A percentile compares a stretch with the other conserved stretches of the same genome.
Conservation (phyloP, 2,329 filamentous ascomycete species). For the Colletotrichum liriopes region DNA sequence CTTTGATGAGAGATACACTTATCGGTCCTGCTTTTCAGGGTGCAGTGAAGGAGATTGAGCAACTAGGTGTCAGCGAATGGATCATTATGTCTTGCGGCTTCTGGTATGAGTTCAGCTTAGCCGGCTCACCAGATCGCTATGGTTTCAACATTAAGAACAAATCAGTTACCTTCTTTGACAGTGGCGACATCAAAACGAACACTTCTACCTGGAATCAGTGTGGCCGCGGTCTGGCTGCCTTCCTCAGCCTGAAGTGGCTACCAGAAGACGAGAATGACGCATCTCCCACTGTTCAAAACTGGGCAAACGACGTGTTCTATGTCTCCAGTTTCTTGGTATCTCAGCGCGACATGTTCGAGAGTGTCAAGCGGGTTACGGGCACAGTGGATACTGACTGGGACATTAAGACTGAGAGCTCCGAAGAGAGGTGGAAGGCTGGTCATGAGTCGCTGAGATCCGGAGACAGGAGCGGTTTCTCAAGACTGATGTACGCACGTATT, state of each 20-base stretch:
- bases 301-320: slow-evolving; percentile 64
- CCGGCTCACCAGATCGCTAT: slow-evolving; percentile 49
- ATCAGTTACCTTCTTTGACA: slow-evolving; percentile 65
- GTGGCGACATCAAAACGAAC: slow-evolving; percentile 70
- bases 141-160: slow-evolving; percentile 66
- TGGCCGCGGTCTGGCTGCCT: slow-evolving; percentile 56
- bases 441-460: slow-evolving; percentile 60
- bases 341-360: slow-evolving; percentile 77
- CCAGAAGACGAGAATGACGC: slow-evolving; percentile 40
- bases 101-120: slow-evolving; percentile 69
- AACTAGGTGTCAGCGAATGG: slow-evolving; percentile 50
- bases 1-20: slow-evolving; percentile 14
- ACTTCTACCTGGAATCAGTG: slow-evolving; percentile 73
- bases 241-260: slow-evolving; percentile 58
- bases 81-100: slow-evolving; percentile 61
- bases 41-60: slow-evolving; percentile 56
- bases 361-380: slow-evolving; percentile 71
- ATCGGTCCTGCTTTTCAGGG: slow-evolving; percentile 38
- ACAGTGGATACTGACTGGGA: slow-evolving; percentile 74
- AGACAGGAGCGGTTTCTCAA: slow-evolving; percentile 59
- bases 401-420: slow-evolving; percentile 63
- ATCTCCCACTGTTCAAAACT: slow-evolving; percentile 46
- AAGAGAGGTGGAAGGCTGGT: slow-evolving; percentile 65
- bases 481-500: slow-evolving; percentile 68
- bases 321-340: slow-evolving; percentile 71